These are phyloP conservation scores for Davidsoniella virescens DNA, from an alignment of 2,329 filamentous ascomycete genomes.

Conservation along the genomic window DNA sequence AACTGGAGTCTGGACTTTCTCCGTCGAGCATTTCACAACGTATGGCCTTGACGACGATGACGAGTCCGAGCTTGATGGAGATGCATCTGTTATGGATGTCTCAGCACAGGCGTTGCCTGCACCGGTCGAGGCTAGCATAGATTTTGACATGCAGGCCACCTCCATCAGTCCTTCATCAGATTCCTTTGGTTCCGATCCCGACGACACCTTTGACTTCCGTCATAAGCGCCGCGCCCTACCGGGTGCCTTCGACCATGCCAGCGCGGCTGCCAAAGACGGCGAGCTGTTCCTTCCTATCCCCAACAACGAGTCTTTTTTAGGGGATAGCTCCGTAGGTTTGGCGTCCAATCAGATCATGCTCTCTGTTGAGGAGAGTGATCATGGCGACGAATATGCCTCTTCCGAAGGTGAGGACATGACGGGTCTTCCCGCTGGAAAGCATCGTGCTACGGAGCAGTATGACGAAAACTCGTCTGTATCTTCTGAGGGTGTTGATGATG, in stretches of 20 bases:
- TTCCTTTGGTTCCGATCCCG: slow-evolving; percentile 18
- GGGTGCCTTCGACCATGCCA: slow-evolving; percentile 55
- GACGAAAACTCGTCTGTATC: slow-evolving; percentile 12
- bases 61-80: slow-evolving; percentile 36
- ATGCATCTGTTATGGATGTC: not conserved
- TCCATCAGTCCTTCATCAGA: slow-evolving; percentile 13
- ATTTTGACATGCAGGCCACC: not conserved
- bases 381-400: slow-evolving; percentile 63
- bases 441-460: slow-evolving; percentile 61
- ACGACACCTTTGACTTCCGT: slow-evolving; percentile 43
- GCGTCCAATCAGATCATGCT: slow-evolving; percentile 43
- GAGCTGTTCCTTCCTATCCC: slow-evolving; percentile 25
- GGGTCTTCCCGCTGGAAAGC: slow-evolving; percentile 57
- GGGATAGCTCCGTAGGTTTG: slow-evolving; percentile 75
- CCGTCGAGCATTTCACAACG: slow-evolving; percentile 90
- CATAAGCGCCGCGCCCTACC: slow-evolving; percentile 41
- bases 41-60: slow-evolving; percentile 79
- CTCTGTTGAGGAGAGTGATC: slow-evolving; percentile 44
- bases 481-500: slow-evolving; percentile 9
- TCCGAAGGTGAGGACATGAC: slow-evolving; percentile 56
- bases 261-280: slow-evolving; percentile 26
- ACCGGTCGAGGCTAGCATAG: not conserved
- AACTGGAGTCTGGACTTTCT: slow-evolving; percentile 79
- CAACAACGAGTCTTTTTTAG: slow-evolving; percentile 69
- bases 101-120: not conserved